Percentiles rank a stretch among this genome's conserved stretches.
phyloP scores from a whole-genome alignment of 83 land plant genomes.

The Isoetes engelmannii region DNA sequence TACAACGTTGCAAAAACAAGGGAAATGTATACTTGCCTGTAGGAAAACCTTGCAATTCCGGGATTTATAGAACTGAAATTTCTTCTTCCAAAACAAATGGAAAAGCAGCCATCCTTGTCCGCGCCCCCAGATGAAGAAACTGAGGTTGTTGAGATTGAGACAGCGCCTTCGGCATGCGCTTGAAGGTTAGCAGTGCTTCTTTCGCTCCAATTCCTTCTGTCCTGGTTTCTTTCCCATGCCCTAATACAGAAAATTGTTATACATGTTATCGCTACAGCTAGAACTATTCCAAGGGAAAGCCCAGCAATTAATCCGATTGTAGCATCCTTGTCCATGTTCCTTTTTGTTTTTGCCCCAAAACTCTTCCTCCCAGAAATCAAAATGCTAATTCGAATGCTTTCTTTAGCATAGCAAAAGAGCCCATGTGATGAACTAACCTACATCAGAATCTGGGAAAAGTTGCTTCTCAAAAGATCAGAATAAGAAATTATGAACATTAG shows the following conservation, averaged over 20 bases:
- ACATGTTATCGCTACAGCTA: background rate
- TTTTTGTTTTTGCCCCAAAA: too few relatives aligned
- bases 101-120: slow-evolving; percentile 1
- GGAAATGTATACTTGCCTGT: background rate
- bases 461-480: too few relatives aligned
- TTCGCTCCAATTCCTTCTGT: slow-evolving; percentile 7
- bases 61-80: background rate
- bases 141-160: slow-evolving; percentile 2
- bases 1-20: background rate
- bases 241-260: background rate
- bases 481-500: too few relatives aligned
- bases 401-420: too few relatives aligned
- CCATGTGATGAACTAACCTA: too few relatives aligned
- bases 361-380: too few relatives aligned
- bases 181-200: slow-evolving; percentile 5
- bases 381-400: too few relatives aligned
- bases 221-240: background rate
- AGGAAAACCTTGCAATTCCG: slow-evolving; percentile 4
- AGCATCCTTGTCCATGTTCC: background rate
- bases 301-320: slow-evolving; percentile 3
- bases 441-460: too few relatives aligned
- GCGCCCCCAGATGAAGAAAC: background rate
- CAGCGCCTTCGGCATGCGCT: slow-evolving; percentile 1
- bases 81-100: background rate
- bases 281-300: background rate